phyloP scores from a whole-genome alignment of 495 filamentous ascomycete genomes.

The Penicillium flavigenum region DNA sequence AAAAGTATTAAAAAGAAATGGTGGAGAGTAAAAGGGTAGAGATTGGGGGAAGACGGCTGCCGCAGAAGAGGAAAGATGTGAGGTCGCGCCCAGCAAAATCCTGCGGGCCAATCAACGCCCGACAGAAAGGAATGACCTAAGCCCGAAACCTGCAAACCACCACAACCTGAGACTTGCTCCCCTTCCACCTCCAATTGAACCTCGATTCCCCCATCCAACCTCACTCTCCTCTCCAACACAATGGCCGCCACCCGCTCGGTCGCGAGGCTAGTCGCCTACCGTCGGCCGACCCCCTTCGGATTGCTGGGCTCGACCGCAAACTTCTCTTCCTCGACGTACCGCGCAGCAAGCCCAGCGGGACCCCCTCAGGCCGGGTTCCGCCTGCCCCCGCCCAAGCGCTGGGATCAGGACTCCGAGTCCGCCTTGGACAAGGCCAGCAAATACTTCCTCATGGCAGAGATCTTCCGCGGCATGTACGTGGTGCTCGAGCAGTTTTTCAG shows the following conservation, averaged over 20 bases:
- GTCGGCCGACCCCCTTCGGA: constrained; percentile 41
- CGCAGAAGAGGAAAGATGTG: constrained; percentile 24
- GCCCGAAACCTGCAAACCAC: constrained; percentile 37
- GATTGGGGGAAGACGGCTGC: constrained; percentile 17
- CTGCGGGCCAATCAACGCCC: constrained; percentile 47
- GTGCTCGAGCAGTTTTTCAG: constrained; percentile 97
- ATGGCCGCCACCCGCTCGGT: constrained; percentile 57
- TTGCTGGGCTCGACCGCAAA: constrained; percentile 52
- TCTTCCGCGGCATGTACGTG: constrained; percentile 96
- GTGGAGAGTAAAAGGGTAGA: constrained; percentile 19
- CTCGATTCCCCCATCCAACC: constrained; percentile 23
- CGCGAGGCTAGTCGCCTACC: constrained; percentile 52
- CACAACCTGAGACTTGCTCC: constrained; percentile 28
- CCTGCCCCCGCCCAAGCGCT: constrained; percentile 61
- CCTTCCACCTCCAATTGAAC: constrained; percentile 23
- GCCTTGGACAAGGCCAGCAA: constrained; percentile 79
- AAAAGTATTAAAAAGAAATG: constrained; percentile 24
- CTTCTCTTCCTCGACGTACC: constrained; percentile 61
- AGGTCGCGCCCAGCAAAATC: constrained; percentile 42
- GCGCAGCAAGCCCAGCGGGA: constrained; percentile 69
- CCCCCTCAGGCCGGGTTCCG: constrained; percentile 78
- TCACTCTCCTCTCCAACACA: constrained; percentile 20
- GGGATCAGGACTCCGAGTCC: constrained; percentile 69
- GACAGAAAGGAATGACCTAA: constrained; percentile 52
- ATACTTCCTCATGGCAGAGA: constrained; percentile 92